These are phyloP conservation scores for Oryza nivara DNA, from an alignment of 176 grass and related monocot species.

Conservation along the genomic window DNA sequence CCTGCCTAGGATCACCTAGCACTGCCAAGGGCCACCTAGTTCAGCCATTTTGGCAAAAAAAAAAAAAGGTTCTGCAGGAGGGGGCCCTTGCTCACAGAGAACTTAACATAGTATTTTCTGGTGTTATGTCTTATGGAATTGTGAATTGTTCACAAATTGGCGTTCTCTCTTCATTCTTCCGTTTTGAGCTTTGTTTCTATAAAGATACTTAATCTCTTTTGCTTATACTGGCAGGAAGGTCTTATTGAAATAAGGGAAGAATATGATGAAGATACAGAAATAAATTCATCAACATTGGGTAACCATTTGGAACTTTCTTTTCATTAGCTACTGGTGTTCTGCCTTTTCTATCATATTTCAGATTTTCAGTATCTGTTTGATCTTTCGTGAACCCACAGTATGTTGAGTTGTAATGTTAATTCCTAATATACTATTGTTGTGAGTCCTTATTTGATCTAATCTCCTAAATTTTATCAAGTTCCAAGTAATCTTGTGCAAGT, in stretches of 20 bases:
- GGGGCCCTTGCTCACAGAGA: not conserved
- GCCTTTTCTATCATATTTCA: slow-evolving; percentile 15
- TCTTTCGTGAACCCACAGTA: not conserved
- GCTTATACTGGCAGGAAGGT: slow-evolving; percentile 64
- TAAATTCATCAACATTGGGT: slow-evolving; percentile 48
- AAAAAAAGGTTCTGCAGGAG: not conserved
- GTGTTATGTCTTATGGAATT: slow-evolving; percentile 4
- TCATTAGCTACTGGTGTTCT: slow-evolving; percentile 29
- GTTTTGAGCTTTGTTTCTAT: slow-evolving; percentile 28
- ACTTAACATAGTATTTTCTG: not conserved
- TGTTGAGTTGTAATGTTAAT: not conserved
- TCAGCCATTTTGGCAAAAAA: not conserved
- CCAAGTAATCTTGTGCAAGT: slow-evolving; percentile 17
- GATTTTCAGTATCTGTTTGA: not conserved
- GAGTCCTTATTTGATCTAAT: slow-evolving; percentile 23
- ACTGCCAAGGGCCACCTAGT: not conserved
- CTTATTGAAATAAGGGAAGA: slow-evolving; percentile 99
- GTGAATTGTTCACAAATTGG: slow-evolving; percentile 9
- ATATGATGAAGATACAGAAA: slow-evolving; percentile 65
- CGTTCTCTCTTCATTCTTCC: slow-evolving; percentile 12
- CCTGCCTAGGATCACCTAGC: not conserved
- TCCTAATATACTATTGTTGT: not conserved
- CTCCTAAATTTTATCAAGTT: slow-evolving; percentile 20
- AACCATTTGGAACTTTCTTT: slow-evolving; percentile 29
- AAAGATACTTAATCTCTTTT: slow-evolving; percentile 11